Conservation (phyloP, 495 filamentous ascomycete species). For the Neurospora sp. region DNA sequence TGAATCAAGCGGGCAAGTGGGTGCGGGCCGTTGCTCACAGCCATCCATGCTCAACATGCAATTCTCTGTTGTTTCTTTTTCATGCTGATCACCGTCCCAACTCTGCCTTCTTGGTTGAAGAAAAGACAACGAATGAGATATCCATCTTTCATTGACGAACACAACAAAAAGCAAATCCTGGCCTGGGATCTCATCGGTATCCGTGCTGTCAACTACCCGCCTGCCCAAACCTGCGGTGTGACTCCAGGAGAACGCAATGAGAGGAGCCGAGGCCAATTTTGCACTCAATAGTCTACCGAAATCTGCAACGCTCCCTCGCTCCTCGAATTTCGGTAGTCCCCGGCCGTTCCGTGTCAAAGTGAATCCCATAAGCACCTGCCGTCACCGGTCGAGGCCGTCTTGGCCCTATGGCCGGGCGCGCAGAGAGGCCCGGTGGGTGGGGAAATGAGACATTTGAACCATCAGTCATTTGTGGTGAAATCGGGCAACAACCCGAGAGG, state of each 20-base stretch:
- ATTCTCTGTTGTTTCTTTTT: background rate
- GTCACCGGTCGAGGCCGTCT: background rate
- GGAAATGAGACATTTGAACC: background rate
- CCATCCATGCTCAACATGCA: background rate
- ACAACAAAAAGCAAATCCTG: background rate
- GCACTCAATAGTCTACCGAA: background rate
- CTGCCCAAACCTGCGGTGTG: background rate
- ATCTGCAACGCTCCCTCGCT: background rate
- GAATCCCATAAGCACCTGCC: background rate
- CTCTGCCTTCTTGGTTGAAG: background rate
- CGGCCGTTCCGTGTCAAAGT: background rate
- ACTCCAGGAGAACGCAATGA: background rate
- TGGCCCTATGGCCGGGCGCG: background rate
- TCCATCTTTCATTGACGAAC: background rate
- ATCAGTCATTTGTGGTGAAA: background rate
- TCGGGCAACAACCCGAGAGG: background rate
- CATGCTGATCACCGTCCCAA: background rate
- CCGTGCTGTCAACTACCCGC: background rate
- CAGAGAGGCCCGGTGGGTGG: background rate
- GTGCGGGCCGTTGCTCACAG: background rate
- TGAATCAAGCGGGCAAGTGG: background rate
- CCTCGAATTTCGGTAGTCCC: background rate
- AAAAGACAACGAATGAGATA: background rate
- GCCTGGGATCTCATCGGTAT: background rate
- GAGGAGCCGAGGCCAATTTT: background rate